Percentiles rank a stretch among this genome's conserved stretches.
These are phyloP conservation scores for Hericium erinaceus DNA, from an alignment of 768 basidiomycete genomes.

Conservation along the genomic window DNA sequence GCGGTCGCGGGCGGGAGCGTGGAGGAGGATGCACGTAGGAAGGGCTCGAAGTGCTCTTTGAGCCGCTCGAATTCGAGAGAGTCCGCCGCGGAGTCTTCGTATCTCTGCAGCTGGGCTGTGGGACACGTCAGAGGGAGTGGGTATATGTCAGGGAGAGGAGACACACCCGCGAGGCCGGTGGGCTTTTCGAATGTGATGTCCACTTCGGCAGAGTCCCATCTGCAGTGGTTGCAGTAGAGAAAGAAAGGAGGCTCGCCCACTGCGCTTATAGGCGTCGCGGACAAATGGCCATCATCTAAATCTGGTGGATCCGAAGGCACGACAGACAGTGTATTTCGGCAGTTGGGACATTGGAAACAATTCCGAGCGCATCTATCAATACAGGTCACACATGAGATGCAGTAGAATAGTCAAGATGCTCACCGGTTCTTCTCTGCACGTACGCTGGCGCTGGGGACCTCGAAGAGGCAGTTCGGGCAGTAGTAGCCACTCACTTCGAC, in stretches of 20 bases:
- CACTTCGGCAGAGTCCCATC: slow-evolving; percentile 91
- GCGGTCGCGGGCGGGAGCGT: slow-evolving; percentile 46
- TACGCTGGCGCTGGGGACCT: slow-evolving; percentile 97
- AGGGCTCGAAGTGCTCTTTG: slow-evolving; percentile 96
- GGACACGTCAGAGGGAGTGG: background rate
- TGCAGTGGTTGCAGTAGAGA: slow-evolving; percentile 84
- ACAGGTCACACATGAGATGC: background rate
- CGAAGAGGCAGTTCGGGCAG: slow-evolving; percentile 97
- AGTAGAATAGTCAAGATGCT: slow-evolving; percentile 4
- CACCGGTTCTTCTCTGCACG: slow-evolving; percentile 95
- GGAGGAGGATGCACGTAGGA: slow-evolving; percentile 77
- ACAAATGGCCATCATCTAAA: slow-evolving; percentile 42
- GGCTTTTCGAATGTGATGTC: slow-evolving; percentile 95
- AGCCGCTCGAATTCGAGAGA: slow-evolving; percentile 86
- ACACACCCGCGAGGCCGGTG: slow-evolving; percentile 84
- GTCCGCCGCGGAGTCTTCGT: slow-evolving; percentile 78
- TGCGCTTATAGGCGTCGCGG: slow-evolving; percentile 40
- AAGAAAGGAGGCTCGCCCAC: slow-evolving; percentile 86
- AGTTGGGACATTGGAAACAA: slow-evolving; percentile 94
- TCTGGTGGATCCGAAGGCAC: slow-evolving; percentile 83
- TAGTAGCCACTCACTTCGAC: slow-evolving; percentile 96
- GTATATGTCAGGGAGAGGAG: background rate
- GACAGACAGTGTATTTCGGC: slow-evolving; percentile 80
- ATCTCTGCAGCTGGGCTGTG: slow-evolving; percentile 83
- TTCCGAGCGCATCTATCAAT: slow-evolving; percentile 84